phyloP scores from a whole-genome alignment of 306 rosid genomes.

The Arachis stenosperma region DNA sequence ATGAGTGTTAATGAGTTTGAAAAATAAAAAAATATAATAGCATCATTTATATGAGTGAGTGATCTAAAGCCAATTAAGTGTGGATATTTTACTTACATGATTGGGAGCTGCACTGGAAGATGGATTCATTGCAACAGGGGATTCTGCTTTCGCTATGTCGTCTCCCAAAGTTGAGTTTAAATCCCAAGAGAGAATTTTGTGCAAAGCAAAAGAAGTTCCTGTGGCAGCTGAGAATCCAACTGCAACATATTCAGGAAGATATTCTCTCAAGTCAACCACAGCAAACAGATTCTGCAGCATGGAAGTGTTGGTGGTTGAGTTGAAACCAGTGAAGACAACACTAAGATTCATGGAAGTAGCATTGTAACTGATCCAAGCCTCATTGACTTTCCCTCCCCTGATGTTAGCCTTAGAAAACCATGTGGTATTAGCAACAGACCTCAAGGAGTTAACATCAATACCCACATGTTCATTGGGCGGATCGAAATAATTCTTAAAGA shows the following conservation, averaged over 20 bases:
- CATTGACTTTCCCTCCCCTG: slow-evolving; percentile 28
- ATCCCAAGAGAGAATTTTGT: slow-evolving; percentile 30
- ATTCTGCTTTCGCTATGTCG: background rate
- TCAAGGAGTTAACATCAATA: slow-evolving; percentile 47
- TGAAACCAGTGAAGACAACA: slow-evolving; percentile 39
- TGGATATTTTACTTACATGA: no score
- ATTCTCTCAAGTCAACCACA: slow-evolving; percentile 40
- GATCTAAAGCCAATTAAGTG: no score
- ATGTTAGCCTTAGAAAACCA: slow-evolving; percentile 36
- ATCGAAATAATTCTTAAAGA: slow-evolving; percentile 30
- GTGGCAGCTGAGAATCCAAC: slow-evolving; percentile 51
- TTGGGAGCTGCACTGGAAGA: no score
- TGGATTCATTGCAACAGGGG: no score
- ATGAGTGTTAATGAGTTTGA: no score
- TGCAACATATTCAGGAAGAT: slow-evolving; percentile 46
- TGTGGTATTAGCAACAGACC: slow-evolving; percentile 30
- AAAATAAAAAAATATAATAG: no score
- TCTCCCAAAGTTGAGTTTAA: slow-evolving; percentile 41
- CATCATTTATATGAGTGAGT: no score
- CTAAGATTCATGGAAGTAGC: slow-evolving; percentile 42
- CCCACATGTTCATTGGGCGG: slow-evolving; percentile 48
- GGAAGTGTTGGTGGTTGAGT: background rate
- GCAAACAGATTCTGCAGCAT: slow-evolving; percentile 12
- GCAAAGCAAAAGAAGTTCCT: slow-evolving; percentile 2
- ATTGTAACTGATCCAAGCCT: slow-evolving; percentile 46